Evolutionary conservation across 768 basidiomycete genomes (phyloP).

Genomic region (Psilocybe sp.): DNA sequence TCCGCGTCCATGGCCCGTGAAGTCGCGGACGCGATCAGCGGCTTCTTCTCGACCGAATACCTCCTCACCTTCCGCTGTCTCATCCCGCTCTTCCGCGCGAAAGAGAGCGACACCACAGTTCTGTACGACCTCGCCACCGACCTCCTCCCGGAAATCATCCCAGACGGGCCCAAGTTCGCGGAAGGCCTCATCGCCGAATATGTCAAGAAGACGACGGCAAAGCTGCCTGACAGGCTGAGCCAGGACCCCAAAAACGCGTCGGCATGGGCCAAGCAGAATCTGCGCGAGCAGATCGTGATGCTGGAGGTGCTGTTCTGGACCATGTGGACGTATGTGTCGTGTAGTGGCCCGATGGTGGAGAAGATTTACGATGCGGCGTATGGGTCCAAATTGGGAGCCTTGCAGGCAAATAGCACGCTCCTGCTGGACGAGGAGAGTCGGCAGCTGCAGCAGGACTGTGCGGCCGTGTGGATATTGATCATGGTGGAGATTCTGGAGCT

Average conservation of each 20-base stretch:
- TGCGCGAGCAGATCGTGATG: constrained; percentile 74
- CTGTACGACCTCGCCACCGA: constrained; percentile 52
- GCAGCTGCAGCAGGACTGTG: constrained; percentile 63
- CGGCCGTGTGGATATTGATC: constrained; percentile 76
- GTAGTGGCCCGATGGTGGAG: constrained; percentile 61
- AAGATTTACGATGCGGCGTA: constrained; percentile 66
- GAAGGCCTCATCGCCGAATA: constrained; percentile 61
- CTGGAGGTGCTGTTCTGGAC: constrained; percentile 89
- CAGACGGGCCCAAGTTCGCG: constrained; percentile 64
- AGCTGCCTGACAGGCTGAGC: constrained; percentile 41
- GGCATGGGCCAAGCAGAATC: constrained; percentile 72
- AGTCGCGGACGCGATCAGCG: constrained; percentile 67
- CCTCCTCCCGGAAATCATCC: constrained; percentile 57
- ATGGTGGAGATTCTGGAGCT: constrained; percentile 79
- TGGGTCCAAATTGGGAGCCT: constrained; percentile 58
- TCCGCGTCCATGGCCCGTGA: constrained; percentile 46
- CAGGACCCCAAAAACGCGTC: constrained; percentile 57
- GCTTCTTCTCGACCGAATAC: constrained; percentile 81
- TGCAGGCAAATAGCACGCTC: constrained; percentile 59
- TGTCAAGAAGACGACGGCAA: constrained; percentile 46
- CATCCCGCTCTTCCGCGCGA: constrained; percentile 73
- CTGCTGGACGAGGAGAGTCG: constrained; percentile 74
- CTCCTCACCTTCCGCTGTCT: constrained; percentile 67
- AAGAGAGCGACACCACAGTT: constrained; percentile 53
- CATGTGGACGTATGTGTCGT: constrained; percentile 74